Base-by-base conservation (phyloP, 768 basidiomycete genomes). In the Collybia sp. region DNA sequence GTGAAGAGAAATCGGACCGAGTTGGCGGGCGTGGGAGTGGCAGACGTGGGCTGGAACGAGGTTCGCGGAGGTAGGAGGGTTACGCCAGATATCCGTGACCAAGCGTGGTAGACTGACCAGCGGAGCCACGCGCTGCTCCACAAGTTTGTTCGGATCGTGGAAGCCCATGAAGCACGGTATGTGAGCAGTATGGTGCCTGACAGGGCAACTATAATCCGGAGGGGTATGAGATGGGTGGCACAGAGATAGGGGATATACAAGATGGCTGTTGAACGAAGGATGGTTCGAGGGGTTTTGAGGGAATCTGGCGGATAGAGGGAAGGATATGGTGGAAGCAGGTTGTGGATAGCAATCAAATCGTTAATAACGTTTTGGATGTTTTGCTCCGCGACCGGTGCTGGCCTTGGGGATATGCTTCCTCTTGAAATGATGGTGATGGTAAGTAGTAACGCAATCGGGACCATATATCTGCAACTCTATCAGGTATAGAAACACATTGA, bases 1-100 rank as follows among this genome's bases (percentile, higher is more conserved):
- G 85, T 90, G 58, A 94, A 94, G 40, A 88, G 74, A 69, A 94
- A 93, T 16, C 86, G 82, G 30, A 86, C 64, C 13, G 75, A 66
- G 39, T 69, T 65, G 17, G 66, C 66, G n/a, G 71, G 64, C 9
- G 55, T 49, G 18, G 65, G 53, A 1, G 67, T 54, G 19, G 61
- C 53, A 6, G 63, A 37, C 8, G 59, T 53, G 0, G 67, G 56
- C 43, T 72, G 64, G 36, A 65, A 47, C 49, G 75, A 63, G 25
- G 67, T 55, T 1, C 59, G 59, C 36, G 56, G 58, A 30, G 62
- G 69, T 18, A 80, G 75, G 2, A 82, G 65, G 15, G 80, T 76
- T 16, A 72, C 54, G 30, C 83, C 84, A 40, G 79, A 73, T 45
- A 91, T 39, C 51, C 69, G 45, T 17, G 82, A 62, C 72, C 72